Evolutionary conservation across 495 filamentous ascomycete species (phyloP), one percentile per base, ranked within the genome.

Genomic region (Mytilinidion resinicola): DNA sequence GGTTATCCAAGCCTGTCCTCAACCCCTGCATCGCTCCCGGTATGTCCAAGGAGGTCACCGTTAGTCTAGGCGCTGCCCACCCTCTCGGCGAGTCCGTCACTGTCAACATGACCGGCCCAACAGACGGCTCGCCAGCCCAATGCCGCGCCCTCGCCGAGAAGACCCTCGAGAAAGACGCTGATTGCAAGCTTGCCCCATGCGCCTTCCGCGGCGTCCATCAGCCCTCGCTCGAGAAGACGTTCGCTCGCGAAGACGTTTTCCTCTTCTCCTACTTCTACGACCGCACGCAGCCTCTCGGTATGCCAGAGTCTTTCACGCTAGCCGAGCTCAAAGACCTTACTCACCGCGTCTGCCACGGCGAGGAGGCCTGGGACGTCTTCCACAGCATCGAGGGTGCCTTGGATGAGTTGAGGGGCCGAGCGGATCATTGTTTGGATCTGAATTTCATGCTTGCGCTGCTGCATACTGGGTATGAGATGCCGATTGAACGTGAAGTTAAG

Each of bases 261-360:
- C 89, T 96, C 61, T 91, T 98, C 74, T 95, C 89, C 38, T 98
- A 92, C 77, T 98, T 98, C 76, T 95, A 84, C 75, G 93, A 98
- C 77, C 91, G 93, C 67, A 91, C 89, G 34, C 78, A 85, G 60
- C 87, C 88, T 44, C 80, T 98, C 37, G 93, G 93, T 62, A 96
- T 98, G 90, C 93, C 95, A 2, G 89, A 96, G 60, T 88, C 85
- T 8, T 98, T 96, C 73, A 95, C 90, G 8, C 73, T 98, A 33
- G 78, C 83, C 36, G 95, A 98, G 73, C 78, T 98, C 59, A 80
- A 88, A 60, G 85, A 95, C 53, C 82, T 96, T 35, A 83, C 95
- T 1, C 75, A 82, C 38, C 85, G 85, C 15, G 93, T 98, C 10
- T 98, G 93, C 69, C 81, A 79, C 41, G 95, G 93, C 34, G 80